Conservation (phyloP, 2,329 filamentous ascomycete species). For the Lachnellula cervina region DNA sequence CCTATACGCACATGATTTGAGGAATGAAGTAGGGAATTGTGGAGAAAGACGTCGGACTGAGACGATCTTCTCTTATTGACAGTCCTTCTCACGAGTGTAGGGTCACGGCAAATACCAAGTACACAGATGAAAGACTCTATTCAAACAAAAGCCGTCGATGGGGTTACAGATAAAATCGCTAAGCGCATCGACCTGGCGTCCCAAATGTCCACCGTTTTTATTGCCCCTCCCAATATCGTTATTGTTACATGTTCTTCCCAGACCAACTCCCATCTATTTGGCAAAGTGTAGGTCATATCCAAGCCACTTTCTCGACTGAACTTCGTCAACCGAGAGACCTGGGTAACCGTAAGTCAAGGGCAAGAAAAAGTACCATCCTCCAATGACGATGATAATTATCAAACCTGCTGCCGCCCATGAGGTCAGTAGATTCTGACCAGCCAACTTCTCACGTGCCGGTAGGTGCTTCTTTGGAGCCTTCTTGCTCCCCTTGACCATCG, state of each 20-base stretch:
- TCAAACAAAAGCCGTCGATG: background rate
- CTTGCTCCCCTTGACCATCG: slow-evolving; percentile 41
- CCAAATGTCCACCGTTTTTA: slow-evolving; percentile 1
- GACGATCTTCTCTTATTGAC: no score
- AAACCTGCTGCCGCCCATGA: slow-evolving; percentile 75
- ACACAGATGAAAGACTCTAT: no score
- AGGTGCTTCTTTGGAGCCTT: slow-evolving; percentile 55
- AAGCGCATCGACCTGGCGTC: slow-evolving; percentile 10
- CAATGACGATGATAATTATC: slow-evolving; percentile 63
- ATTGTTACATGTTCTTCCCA: slow-evolving; percentile 6
- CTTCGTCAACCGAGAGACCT: slow-evolving; percentile 72
- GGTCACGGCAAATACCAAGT: no score
- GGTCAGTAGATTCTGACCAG: slow-evolving; percentile 68
- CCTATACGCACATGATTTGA: no score
- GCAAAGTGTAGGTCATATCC: slow-evolving; percentile 98
- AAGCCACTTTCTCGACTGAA: slow-evolving; percentile 87
- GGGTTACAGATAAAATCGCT: slow-evolving; percentile 21
- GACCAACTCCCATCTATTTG: slow-evolving; percentile 53
- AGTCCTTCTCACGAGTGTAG: no score
- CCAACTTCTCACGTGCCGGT: slow-evolving; percentile 77
- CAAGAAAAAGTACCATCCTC: slow-evolving; percentile 88
- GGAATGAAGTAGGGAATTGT: no score
- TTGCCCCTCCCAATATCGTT: slow-evolving; percentile 1
- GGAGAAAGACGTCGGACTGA: no score
- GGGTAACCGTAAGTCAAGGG: slow-evolving; percentile 94